Evolutionary conservation across 331 rosid species (phyloP), one percentile per base, ranked within the genome.

Genomic region (Malus hybrid): DNA sequence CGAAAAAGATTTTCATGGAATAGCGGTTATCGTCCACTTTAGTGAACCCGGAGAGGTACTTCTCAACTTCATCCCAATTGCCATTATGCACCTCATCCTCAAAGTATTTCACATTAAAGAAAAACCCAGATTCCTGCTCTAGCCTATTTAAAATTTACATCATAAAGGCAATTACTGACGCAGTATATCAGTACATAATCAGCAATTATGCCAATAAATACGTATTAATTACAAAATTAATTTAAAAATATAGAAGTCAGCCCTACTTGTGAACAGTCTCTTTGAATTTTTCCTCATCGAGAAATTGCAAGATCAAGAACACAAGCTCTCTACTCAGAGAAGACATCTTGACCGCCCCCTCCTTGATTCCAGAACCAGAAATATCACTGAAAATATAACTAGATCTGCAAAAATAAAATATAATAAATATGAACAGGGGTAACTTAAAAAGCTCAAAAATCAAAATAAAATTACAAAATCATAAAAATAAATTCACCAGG

Each of bases 31-130:
- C 46, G 46, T 39, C 46, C 46, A 39, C 46, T 39, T 39, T 39
- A 39, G 46, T 39, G 46, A 39, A 39, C 46, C 46, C 46, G 12
- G 46, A 39, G 46, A 39, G 46, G 46, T 39, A 39, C 46, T 39
- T 39, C 46, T 39, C 46, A 39, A 39, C 46, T 39, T 39, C 46
- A 39, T 39, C 46, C 46, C 46, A 39, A 39, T 39, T 39, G 68
- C 99, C 99, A 84, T 80, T 87, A 65, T 94, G 99, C 77, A 94
- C 99, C 86, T 94, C 99, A 76, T 94, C 99, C 83, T 94, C 99
- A 82, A 94, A 94, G 84, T 94, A 94, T 61, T 92, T 94, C 97
- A 92, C 92, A 80, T 94, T 94, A 55, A 94, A 94, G 93, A 88
- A 94, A 90, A 94, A 92, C 66, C 99, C 99, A 77, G 99, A 94